phyloP scores from a whole-genome alignment of 139 green algal genomes.

The Mesotaenium endlicherianum region DNA sequence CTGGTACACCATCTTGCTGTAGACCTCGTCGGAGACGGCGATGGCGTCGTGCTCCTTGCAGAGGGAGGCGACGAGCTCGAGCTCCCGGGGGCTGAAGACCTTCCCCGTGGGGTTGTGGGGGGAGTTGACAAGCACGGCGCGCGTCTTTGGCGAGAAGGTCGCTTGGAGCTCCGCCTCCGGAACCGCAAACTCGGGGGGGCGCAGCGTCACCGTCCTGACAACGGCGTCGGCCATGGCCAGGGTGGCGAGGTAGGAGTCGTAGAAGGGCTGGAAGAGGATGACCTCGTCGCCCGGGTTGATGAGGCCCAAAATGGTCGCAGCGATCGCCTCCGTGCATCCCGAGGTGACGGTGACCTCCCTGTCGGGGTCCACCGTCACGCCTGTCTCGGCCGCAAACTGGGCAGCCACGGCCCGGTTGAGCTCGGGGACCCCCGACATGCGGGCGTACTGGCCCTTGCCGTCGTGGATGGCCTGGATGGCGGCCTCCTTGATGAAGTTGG shows the following conservation, averaged over 20 bases:
- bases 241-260: conserved; percentile 46
- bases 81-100: conserved; percentile 29
- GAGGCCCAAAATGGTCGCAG: conserved; percentile 23
- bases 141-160: conserved; percentile 34
- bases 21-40: conserved; percentile 48
- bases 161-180: conserved; percentile 20
- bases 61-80: conserved; percentile 41
- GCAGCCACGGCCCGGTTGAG: conserved; percentile 3
- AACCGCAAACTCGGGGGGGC: conserved; percentile 26
- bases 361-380: conserved; percentile 13
- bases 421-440: conserved; percentile 16
- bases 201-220: conserved; percentile 31
- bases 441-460: conserved; percentile 41
- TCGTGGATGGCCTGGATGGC: conserved; percentile 18
- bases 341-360: conserved; percentile 38
- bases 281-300: conserved; percentile 49
- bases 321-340: conserved; percentile 40
- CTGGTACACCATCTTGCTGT: conserved; percentile 37
- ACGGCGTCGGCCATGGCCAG: conserved; percentile 25
- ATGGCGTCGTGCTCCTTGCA: conserved; percentile 21
- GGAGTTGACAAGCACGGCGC: conserved; percentile 40
- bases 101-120: conserved; percentile 50
- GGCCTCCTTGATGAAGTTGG: conserved; percentile 40
- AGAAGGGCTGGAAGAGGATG: conserved; percentile 43
- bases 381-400: conserved; percentile 5